phyloP scores from a whole-genome alignment of 768 basidiomycete species.

The Tylopilus plumbeoviolaceoides region DNA sequence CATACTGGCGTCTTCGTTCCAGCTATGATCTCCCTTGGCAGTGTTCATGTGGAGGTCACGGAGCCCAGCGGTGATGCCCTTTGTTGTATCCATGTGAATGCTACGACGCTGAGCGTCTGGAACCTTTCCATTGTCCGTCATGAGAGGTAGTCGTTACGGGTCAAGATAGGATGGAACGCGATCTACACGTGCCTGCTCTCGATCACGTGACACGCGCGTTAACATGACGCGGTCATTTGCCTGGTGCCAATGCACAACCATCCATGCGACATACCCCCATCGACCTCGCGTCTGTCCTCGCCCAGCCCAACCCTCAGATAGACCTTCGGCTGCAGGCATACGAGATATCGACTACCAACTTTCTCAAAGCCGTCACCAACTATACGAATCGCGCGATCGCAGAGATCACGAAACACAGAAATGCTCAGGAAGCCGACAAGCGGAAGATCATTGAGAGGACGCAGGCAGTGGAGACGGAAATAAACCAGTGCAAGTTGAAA shows the following conservation, averaged over 20 bases:
- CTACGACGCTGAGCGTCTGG: slow-evolving; percentile 25
- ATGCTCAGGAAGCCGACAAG: slow-evolving; percentile 56
- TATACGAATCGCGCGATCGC: slow-evolving; percentile 72
- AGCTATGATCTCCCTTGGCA: slow-evolving; percentile 45
- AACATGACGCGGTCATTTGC: neutral
- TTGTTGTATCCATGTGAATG: slow-evolving; percentile 77
- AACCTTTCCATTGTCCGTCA: slow-evolving; percentile 9
- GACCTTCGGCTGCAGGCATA: slow-evolving; percentile 60
- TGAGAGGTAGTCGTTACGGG: neutral
- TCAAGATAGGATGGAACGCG: neutral
- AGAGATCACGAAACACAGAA: slow-evolving; percentile 64
- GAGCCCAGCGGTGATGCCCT: slow-evolving; percentile 45
- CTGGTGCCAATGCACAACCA: neutral
- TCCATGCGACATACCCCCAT: slow-evolving; percentile 44
- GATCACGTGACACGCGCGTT: slow-evolving; percentile 26
- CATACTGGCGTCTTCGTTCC: slow-evolving; percentile 61
- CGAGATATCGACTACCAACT: slow-evolving; percentile 65
- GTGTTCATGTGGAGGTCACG: slow-evolving; percentile 63
- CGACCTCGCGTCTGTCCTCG: slow-evolving; percentile 55
- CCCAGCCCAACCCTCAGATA: slow-evolving; percentile 53
- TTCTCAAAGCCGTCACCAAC: slow-evolving; percentile 64
- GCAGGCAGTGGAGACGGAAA: slow-evolving; percentile 63
- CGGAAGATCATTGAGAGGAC: slow-evolving; percentile 60
- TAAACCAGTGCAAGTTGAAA: slow-evolving; percentile 66
- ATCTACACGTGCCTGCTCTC: slow-evolving; percentile 3